phyloP scores from a whole-genome alignment of 345 rosid species.

The Aquilaria yunnanensis region DNA sequence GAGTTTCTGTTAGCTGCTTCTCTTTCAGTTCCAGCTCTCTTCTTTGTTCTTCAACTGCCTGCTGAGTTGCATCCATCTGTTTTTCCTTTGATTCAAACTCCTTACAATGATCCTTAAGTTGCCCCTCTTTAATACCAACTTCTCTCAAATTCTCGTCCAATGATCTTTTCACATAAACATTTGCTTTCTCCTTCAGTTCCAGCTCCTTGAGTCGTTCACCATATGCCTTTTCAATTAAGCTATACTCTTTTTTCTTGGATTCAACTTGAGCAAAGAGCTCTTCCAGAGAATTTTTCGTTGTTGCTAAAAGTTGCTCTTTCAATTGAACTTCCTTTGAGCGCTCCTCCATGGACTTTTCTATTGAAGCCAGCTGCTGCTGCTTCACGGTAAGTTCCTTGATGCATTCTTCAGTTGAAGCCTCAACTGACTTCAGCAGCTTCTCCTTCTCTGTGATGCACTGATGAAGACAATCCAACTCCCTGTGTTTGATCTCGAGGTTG shows the following conservation, averaged over 20 bases:
- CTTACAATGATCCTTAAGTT: conserved; percentile 8
- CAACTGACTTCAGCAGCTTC: conserved; percentile 19
- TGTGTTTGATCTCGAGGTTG: conserved; percentile 18
- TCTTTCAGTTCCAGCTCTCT: conserved; percentile 15
- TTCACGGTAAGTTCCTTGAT: conserved; percentile 12
- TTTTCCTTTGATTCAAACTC: conserved; percentile 26
- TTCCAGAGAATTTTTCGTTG: not conserved
- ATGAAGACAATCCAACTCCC: conserved; percentile 16
- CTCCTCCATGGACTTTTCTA: conserved; percentile 10
- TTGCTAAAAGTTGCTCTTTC: conserved; percentile 4
- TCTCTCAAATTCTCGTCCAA: conserved; percentile 1
- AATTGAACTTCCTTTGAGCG: conserved; percentile 6
- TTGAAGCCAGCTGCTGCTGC: conserved; percentile 12
- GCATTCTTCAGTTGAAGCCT: conserved; percentile 17
- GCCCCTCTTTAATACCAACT: not conserved
- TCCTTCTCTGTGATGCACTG: conserved; percentile 12
- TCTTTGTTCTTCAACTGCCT: conserved; percentile 11
- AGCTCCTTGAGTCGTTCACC: conserved; percentile 12
- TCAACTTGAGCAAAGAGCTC: conserved; percentile 1
- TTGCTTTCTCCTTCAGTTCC: conserved; percentile 19
- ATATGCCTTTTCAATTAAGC: not conserved
- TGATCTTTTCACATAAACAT: conserved; percentile 16
- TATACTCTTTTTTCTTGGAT: conserved; percentile 9
- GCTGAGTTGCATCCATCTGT: not conserved
- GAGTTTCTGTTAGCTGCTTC: conserved; percentile 4